Evolutionary conservation across 2,329 filamentous ascomycete genomes (phyloP).

Genomic region (Exophiala bonariae): DNA sequence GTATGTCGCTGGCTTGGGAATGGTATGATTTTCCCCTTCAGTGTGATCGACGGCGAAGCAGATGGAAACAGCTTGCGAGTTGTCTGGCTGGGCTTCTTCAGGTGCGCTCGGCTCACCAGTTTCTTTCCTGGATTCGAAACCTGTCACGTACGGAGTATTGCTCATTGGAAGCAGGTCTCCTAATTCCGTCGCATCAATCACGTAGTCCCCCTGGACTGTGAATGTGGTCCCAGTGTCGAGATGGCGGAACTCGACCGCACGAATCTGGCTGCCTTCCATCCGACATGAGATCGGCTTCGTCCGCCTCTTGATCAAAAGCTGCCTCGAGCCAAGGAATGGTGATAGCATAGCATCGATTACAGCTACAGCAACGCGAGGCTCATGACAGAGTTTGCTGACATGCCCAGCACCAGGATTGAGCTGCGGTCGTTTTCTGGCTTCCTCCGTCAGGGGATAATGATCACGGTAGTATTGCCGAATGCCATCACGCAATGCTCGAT

Average conservation of each 20-base stretch:
- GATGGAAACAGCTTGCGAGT: conserved; percentile 7
- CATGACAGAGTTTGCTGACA: conserved; percentile 5
- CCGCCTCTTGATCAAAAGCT: conserved; percentile 1
- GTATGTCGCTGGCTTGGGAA: conserved; percentile 5
- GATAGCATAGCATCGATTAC: conserved; percentile 2
- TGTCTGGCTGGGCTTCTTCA: not conserved
- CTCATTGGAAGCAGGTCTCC: conserved; percentile 4
- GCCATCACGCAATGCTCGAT: conserved; percentile 3
- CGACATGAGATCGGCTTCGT: conserved; percentile 1
- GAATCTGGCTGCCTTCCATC: not conserved
- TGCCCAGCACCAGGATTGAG: conserved; percentile 6
- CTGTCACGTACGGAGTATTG: conserved; percentile 4
- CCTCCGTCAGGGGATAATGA: conserved; percentile 1
- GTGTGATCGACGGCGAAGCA: conserved; percentile 8
- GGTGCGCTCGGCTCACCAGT: conserved; percentile 8
- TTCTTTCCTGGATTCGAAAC: conserved; percentile 4
- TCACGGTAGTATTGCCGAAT: conserved; percentile 2
- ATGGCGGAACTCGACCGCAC: conserved; percentile 1
- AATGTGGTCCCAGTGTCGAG: not conserved
- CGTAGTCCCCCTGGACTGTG: conserved; percentile 1
- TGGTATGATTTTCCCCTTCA: conserved; percentile 4
- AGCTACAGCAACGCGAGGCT: conserved; percentile 5
- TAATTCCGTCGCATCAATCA: conserved; percentile 6
- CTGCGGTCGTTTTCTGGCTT: not conserved
- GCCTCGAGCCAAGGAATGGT: conserved; percentile 3